Conservation (phyloP, 148 eudicot genomes). For the Spergularia marina region DNA sequence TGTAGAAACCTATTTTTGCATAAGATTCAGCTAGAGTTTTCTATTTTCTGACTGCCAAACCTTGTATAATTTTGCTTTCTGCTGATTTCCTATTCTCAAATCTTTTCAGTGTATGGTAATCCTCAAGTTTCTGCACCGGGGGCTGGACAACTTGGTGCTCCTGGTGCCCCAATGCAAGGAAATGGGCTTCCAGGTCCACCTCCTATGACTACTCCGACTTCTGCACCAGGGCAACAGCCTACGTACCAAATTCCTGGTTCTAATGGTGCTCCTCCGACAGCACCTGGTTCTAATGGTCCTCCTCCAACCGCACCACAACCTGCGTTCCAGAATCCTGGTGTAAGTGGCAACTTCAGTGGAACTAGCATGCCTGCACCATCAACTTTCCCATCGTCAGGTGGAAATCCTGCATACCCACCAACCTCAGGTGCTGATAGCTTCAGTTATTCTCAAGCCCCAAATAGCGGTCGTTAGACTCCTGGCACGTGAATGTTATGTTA, state of each 20-base stretch:
- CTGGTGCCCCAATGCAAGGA: constrained; percentile 42
- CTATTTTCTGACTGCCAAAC: neutral
- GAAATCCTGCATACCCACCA: constrained; percentile 29
- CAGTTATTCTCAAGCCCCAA: constrained; percentile 29
- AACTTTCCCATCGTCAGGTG: constrained; percentile 31
- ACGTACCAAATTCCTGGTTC: constrained; percentile 24
- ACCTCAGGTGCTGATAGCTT: constrained; percentile 29
- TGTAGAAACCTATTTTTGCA: too few species aligned
- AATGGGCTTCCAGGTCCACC: constrained; percentile 48
- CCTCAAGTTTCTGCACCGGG: constrained; percentile 44
- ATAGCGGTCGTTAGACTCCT: constrained; percentile 12
- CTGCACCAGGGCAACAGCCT: constrained; percentile 33
- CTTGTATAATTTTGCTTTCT: neutral
- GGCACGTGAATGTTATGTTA: neutral
- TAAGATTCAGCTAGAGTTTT: too few species aligned
- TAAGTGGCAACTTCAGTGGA: constrained; percentile 32
- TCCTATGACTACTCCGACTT: constrained; percentile 31
- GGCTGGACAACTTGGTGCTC: constrained; percentile 49
- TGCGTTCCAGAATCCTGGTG: constrained; percentile 30
- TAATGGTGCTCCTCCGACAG: constrained; percentile 26
- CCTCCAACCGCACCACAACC: constrained; percentile 32
- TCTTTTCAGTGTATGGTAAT: constrained; percentile 38
- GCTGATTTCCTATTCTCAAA: neutral
- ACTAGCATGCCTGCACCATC: constrained; percentile 29
- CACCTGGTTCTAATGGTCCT: constrained; percentile 30